These are phyloP conservation scores for Boletus rubroflammeus DNA, from an alignment of 768 basidiomycete species.

Conservation along the genomic window DNA sequence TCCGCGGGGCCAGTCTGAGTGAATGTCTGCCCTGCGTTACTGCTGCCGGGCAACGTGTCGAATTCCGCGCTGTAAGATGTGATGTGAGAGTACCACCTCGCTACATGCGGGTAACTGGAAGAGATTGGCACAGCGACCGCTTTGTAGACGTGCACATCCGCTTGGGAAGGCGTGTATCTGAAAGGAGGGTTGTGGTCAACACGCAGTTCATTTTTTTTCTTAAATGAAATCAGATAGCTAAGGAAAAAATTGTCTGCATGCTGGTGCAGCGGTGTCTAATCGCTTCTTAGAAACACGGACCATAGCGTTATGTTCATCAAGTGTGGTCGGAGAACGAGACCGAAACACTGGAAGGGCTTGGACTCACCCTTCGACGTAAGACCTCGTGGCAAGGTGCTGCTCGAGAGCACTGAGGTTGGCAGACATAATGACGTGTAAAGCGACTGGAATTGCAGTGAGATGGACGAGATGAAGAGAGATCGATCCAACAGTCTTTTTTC, in stretches of 20 bases:
- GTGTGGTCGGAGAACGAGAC: constrained; percentile 15
- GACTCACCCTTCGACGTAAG: constrained; percentile 90
- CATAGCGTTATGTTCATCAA: constrained; percentile 80
- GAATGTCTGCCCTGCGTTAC: constrained; percentile 74
- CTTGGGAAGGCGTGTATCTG: constrained; percentile 90
- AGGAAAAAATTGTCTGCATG: constrained; percentile 69
- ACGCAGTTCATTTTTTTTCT: not conserved
- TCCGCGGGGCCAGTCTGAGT: constrained; percentile 44
- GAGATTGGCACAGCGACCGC: constrained; percentile 67
- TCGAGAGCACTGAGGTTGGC: constrained; percentile 72
- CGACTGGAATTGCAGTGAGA: constrained; percentile 9
- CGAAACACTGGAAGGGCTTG: constrained; percentile 4
- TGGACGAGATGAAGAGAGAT: constrained; percentile 31
- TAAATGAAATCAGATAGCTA: constrained; percentile 62
- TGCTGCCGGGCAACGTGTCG: constrained; percentile 77
- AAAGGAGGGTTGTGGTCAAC: constrained; percentile 11
- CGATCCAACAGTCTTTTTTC: constrained; percentile 16
- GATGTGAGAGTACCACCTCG: constrained; percentile 95
- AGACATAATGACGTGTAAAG: constrained; percentile 48
- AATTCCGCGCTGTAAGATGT: constrained; percentile 80
- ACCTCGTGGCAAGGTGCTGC: constrained; percentile 78
- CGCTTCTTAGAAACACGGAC: constrained; percentile 97
- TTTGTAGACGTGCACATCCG: constrained; percentile 91
- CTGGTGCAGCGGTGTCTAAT: constrained; percentile 83
- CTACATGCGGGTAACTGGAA: constrained; percentile 63